Percentiles rank a stretch among this genome's conserved stretches.
Evolutionary conservation across 192 early-diverging fungal genomes (phyloP).

Genomic region (Coemansia sp.): DNA sequence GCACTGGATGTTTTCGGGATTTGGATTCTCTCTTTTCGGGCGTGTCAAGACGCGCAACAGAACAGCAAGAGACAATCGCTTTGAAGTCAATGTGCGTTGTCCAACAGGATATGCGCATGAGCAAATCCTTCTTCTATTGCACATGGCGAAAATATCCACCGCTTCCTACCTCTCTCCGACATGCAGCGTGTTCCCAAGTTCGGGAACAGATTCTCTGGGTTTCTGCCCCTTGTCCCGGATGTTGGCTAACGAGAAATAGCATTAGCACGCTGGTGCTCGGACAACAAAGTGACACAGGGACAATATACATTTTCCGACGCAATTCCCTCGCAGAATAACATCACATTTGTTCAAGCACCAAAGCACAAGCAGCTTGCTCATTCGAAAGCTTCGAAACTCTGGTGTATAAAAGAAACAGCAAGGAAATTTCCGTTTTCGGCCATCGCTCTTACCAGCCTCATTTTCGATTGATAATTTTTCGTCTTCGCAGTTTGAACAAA

Average conservation of each 20-base stretch:
- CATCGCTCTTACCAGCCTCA: neutral
- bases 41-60: neutral
- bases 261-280: neutral
- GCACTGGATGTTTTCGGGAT: conserved; percentile 1
- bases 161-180: neutral
- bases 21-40: neutral
- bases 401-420: neutral
- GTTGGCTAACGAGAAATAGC: neutral
- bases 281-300: neutral
- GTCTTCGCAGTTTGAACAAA: neutral
- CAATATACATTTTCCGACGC: neutral
- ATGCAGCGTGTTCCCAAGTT: neutral
- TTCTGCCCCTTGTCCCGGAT: neutral
- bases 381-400: neutral
- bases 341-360: neutral
- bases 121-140: conserved; percentile 1
- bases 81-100: conserved; percentile 9
- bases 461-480: neutral
- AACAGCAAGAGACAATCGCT: conserved; percentile 2
- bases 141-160: conserved; percentile 4
- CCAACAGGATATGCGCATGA: neutral
- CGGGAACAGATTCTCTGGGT: neutral
- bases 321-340: neutral
- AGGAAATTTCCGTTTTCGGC: neutral
- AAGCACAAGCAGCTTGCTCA: neutral